These are phyloP conservation scores for Amanita pallidorosea DNA, from an alignment of 768 basidiomycete species.

Conservation along the genomic window DNA sequence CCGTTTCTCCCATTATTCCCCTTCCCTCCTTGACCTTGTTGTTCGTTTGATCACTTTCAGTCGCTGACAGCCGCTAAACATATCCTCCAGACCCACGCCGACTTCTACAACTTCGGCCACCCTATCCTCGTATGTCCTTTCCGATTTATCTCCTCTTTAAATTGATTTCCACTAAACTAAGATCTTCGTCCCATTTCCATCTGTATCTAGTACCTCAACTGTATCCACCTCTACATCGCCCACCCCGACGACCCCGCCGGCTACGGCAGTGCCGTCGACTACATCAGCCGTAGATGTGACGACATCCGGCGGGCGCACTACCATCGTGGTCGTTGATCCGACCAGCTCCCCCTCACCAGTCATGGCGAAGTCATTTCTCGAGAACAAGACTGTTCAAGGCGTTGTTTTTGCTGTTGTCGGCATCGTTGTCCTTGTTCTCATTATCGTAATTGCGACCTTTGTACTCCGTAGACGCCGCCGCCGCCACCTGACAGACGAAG, in stretches of 20 bases:
- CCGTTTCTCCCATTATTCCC: background rate
- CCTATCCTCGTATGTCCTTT: conserved; percentile 2
- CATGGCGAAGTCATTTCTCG: conserved; percentile 35
- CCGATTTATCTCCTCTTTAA: background rate
- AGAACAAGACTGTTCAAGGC: conserved; percentile 56
- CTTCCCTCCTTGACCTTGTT: background rate
- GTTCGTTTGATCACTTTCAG: background rate
- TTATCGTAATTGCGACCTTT: conserved; percentile 34
- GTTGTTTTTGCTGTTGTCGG: conserved; percentile 46
- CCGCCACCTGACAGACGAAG: conserved; percentile 22
- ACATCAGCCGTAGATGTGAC: background rate
- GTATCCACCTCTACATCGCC: conserved; percentile 1
- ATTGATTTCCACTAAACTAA: background rate
- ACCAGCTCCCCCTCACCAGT: conserved; percentile 12
- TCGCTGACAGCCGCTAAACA: background rate
- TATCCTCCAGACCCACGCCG: background rate
- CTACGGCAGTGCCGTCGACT: conserved; percentile 3
- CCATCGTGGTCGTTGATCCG: background rate
- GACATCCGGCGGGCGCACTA: background rate
- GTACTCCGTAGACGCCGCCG: conserved; percentile 38
- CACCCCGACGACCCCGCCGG: conserved; percentile 1
- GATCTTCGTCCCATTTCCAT: background rate
- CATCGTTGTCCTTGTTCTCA: conserved; percentile 31
- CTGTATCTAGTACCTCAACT: conserved; percentile 2
- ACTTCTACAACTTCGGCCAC: background rate